Conservation (phyloP, 495 filamentous ascomycete species). For the Aspergillus bridgeri region DNA sequence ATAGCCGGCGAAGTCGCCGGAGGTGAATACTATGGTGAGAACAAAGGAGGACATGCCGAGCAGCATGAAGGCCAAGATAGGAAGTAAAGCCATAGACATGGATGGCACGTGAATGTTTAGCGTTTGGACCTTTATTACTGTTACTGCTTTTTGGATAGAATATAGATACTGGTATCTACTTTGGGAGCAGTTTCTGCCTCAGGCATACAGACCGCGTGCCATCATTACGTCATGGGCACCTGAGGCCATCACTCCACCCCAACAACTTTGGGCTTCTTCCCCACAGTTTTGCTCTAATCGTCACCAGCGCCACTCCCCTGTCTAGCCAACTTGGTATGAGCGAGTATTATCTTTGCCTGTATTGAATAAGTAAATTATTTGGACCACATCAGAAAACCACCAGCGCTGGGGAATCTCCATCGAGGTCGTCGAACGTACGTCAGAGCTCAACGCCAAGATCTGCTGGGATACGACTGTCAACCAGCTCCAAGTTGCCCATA, state of each 20-base stretch:
- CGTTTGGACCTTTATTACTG: neutral
- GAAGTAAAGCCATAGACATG: neutral
- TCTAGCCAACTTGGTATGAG: neutral
- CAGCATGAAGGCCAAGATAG: neutral
- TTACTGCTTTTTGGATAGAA: neutral
- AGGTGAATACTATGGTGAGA: slow-evolving; percentile 7
- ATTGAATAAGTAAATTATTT: neutral
- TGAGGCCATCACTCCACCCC: slow-evolving; percentile 1
- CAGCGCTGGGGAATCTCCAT: neutral
- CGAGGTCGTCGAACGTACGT: neutral
- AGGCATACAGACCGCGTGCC: neutral
- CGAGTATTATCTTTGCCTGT: neutral
- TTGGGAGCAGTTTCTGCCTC: neutral
- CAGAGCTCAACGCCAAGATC: neutral
- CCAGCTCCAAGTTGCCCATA: neutral
- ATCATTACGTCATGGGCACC: neutral
- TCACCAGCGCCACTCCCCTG: slow-evolving; percentile 4
- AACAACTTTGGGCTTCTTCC: slow-evolving; percentile 4
- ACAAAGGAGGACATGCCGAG: neutral
- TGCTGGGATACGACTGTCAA: neutral
- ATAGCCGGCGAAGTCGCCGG: slow-evolving; percentile 29
- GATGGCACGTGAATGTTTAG: neutral
- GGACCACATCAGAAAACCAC: neutral
- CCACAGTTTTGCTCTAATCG: slow-evolving; percentile 8
- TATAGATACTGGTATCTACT: neutral